phyloP scores from a whole-genome alignment of 257 asterid species.

The Solanum peruvianum region DNA sequence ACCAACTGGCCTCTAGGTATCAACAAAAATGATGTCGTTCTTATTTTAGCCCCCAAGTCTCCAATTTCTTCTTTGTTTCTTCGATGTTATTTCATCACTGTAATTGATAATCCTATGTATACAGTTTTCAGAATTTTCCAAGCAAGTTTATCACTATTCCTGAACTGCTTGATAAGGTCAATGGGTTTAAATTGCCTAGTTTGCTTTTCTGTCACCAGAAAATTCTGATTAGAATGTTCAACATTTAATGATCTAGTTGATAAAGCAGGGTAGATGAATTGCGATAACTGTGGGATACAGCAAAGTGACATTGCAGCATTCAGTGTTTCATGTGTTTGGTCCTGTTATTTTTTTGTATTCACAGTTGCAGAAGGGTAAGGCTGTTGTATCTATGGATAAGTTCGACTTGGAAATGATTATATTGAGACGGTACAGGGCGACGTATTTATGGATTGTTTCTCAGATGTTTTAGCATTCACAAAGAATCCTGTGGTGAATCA shows the following conservation, averaged over 20 bases:
- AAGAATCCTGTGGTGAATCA: slow-evolving; percentile 16
- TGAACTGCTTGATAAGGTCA: slow-evolving; percentile 16
- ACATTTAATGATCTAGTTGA: not conserved
- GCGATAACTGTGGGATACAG: not conserved
- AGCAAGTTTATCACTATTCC: slow-evolving; percentile 23
- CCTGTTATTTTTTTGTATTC: slow-evolving; percentile 8
- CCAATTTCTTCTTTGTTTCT: slow-evolving; percentile 15
- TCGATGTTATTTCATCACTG: slow-evolving; percentile 17
- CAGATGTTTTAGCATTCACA: slow-evolving; percentile 9
- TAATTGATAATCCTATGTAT: slow-evolving; percentile 18
- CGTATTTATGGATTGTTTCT: slow-evolving; percentile 18
- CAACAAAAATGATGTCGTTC: slow-evolving; percentile 15
- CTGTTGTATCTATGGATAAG: slow-evolving; percentile 22
- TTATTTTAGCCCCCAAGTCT: slow-evolving; percentile 23
- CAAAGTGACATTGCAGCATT: slow-evolving; percentile 23
- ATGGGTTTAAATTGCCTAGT: slow-evolving; percentile 12
- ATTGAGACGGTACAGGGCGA: slow-evolving; percentile 14
- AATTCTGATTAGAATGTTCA: not conserved
- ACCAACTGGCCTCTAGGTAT: slow-evolving; percentile 8
- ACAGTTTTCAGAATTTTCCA: slow-evolving; percentile 12
- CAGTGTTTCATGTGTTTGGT: slow-evolving; percentile 25
- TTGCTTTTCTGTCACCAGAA: not conserved
- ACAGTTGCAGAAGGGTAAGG: slow-evolving; percentile 27
- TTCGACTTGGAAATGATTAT: slow-evolving; percentile 12
- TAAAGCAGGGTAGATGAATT: not conserved